Evolutionary conservation across 148 eudicot species (phyloP), one percentile per base, ranked within the genome.

Genomic region (Linanthus parryae): DNA sequence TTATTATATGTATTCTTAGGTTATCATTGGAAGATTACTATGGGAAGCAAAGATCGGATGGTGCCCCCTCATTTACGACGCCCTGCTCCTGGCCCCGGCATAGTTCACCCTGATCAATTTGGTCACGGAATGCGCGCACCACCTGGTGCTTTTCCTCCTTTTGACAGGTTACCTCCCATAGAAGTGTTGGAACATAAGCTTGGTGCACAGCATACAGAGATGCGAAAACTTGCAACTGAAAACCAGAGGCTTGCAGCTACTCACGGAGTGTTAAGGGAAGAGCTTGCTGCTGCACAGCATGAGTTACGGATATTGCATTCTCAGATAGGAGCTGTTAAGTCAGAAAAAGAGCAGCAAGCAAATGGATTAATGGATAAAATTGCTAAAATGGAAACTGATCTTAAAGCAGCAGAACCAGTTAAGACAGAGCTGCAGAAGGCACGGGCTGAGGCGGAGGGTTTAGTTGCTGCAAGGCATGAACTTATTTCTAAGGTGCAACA

Each of bases 171-270:
- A 53, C 96, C 95, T 19, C 95, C 84, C 8, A 81, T 80, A 22
- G 91, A 94, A 66, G 61, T 94, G 30, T 51, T 94, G 91, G 99
- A 82, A 72, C 96, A 88, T 41, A 94, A 82, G 72, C 81, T 88
- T 58, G 78, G 82, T 42, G 71, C 80, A 30, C 99, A 94, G 48
- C 85, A 82, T 39, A 56, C 62, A 29, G 99, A 94, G 70, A 88
- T 94, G 82, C 82, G 72, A 68, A 80, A 77, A 65, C 87, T 94
- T 57, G 78, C 78, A 50, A 65, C 73, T 2, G 99, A 94, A 80
- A 94, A 94, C 52, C 85, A 74, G 61, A 80, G 95, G 66, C 91
- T 94, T 72, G 99, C 99, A 40, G 69, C 88, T 15, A 94, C 99
- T 34, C 99, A 94, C 61, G 95, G 76, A 17, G 65, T 77, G 46